Conservation (phyloP, 2,329 filamentous ascomycete species). For the Alternaria burnsii region DNA sequence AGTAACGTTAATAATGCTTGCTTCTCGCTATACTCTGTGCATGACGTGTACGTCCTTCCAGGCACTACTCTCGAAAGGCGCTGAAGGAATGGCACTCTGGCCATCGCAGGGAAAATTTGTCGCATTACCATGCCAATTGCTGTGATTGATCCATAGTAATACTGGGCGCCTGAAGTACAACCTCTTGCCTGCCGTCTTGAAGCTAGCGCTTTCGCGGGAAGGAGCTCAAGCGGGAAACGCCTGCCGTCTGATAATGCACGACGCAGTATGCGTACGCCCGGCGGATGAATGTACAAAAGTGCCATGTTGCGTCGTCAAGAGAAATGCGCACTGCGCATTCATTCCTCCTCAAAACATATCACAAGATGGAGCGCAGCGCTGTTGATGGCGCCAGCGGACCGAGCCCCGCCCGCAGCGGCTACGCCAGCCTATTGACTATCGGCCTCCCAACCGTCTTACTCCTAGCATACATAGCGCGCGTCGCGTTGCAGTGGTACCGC, state of each 20-base stretch:
- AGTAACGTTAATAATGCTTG: neutral
- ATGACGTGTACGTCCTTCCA: neutral
- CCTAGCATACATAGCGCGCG: constrained; percentile 13
- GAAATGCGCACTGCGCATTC: neutral
- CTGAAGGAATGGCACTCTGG: neutral
- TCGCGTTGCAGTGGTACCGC: constrained; percentile 28
- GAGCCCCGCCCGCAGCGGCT: neutral
- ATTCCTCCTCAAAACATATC: too few relatives aligned
- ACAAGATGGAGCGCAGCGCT: neutral
- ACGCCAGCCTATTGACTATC: constrained; percentile 3
- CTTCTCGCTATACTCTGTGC: neutral
- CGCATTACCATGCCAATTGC: neutral
- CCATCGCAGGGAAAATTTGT: neutral
- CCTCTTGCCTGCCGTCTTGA: neutral
- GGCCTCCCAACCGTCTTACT: constrained; percentile 10
- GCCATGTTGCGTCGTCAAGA: neutral
- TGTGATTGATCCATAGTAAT: neutral
- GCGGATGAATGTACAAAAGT: neutral
- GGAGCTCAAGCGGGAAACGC: neutral
- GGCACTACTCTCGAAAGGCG: fast-evolving
- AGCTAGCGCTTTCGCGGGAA: neutral
- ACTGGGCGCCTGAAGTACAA: neutral
- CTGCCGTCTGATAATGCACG: neutral
- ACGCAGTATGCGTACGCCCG: neutral
- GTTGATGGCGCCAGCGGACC: neutral